These are phyloP conservation scores for Botrytis sinoallii DNA, from an alignment of 2,329 filamentous ascomycete genomes.

Conservation along the genomic window DNA sequence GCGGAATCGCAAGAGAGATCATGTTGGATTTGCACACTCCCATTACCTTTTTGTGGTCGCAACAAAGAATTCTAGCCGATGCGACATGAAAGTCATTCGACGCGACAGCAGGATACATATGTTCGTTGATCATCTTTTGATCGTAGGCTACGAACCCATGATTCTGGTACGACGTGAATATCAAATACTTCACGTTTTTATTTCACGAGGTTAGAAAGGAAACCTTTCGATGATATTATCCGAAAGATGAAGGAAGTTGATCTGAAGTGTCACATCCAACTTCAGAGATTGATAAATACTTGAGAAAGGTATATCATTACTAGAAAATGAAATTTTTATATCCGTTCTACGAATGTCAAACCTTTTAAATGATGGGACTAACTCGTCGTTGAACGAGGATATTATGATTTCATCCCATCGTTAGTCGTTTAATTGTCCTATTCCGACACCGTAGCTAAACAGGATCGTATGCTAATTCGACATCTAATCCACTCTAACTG, in stretches of 20 bases:
- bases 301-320: neutral
- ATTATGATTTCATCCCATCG: neutral
- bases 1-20: neutral
- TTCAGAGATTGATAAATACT: neutral
- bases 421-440: neutral
- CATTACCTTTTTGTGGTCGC: neutral
- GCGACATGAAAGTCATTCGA: neutral
- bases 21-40: neutral
- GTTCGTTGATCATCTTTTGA: neutral
- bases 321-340: neutral
- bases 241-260: neutral
- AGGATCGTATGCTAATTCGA: neutral
- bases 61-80: neutral
- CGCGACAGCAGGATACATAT: neutral
- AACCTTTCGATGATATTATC: neutral
- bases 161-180: neutral
- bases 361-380: neutral
- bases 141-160: neutral
- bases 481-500: neutral
- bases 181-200: neutral
- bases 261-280: neutral
- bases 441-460: neutral
- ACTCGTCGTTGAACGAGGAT: neutral
- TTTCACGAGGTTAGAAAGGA: neutral
- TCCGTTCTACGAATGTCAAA: neutral